Percentiles rank a stretch among this genome's conserved stretches.
Evolutionary conservation across 768 basidiomycete genomes (phyloP).

Genomic region (Exsudoporus frostii): DNA sequence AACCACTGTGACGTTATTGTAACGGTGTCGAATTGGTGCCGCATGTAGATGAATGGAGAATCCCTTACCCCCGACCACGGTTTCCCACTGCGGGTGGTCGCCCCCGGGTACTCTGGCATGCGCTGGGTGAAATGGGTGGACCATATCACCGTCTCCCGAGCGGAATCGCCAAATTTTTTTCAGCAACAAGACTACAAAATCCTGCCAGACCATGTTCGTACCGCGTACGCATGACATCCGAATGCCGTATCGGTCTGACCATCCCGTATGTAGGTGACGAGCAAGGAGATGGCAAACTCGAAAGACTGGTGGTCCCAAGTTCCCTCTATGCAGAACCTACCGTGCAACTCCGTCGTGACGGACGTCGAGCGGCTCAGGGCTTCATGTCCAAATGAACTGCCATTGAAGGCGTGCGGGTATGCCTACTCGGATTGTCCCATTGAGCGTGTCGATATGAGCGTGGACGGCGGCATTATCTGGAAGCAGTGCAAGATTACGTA

Average conservation of each 20-base stretch:
- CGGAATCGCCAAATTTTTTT: conserved; percentile 66
- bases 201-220: conserved; percentile 47
- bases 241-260: background rate
- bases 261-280: conserved; percentile 18
- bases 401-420: conserved; percentile 48
- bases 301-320: conserved; percentile 48
- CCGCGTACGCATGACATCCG: conserved; percentile 6
- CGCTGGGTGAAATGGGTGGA: conserved; percentile 80
- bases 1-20: too few species aligned
- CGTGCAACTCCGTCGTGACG: conserved; percentile 62
- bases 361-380: conserved; percentile 6
- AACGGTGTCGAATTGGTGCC: background rate
- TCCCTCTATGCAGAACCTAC: conserved; percentile 55
- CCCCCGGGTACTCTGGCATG: conserved; percentile 65
- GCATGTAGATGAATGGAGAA: conserved; percentile 58
- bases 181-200: conserved; percentile 73
- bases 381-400: conserved; percentile 21
- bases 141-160: conserved; percentile 47
- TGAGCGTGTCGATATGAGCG: conserved; percentile 46
- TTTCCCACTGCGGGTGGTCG: conserved; percentile 63
- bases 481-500: conserved; percentile 49
- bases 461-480: conserved; percentile 54
- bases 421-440: conserved; percentile 51
- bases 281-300: conserved; percentile 22
- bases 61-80: conserved; percentile 59